Conservation (phyloP, 2,329 filamentous ascomycete species). For the Phyllosticta citrichinensis region DNA sequence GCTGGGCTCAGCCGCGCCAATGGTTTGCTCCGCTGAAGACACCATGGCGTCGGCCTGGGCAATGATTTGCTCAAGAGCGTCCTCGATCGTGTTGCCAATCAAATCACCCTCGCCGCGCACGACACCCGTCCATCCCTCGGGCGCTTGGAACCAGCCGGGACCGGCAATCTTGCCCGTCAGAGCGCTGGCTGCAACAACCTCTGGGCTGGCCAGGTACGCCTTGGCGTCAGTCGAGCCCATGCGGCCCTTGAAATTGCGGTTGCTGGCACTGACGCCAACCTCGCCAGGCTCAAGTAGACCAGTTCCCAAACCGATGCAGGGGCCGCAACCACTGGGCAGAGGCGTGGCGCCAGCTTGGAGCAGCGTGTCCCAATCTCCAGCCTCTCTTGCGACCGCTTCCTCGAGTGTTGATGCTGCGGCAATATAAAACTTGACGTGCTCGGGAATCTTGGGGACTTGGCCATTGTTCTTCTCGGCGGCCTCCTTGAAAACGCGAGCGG, state of each 20-base stretch:
- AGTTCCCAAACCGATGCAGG: conserved; percentile 75
- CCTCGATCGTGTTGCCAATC: conserved; percentile 52
- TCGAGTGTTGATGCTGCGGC: conserved; percentile 74
- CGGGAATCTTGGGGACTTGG: conserved; percentile 57
- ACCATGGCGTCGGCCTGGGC: conserved; percentile 57
- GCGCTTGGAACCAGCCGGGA: conserved; percentile 67
- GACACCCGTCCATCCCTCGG: conserved; percentile 57
- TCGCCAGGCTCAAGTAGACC: conserved; percentile 79
- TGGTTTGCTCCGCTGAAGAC: conserved; percentile 40
- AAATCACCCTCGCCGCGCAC: conserved; percentile 64
- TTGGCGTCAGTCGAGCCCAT: conserved; percentile 75
- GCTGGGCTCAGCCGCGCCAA: conserved; percentile 22
- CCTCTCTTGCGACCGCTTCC: conserved; percentile 65
- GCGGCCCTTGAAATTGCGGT: conserved; percentile 84
- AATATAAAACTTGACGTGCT: conserved; percentile 77
- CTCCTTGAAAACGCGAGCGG: conserved; percentile 76
- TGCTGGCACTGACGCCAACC: conserved; percentile 71
- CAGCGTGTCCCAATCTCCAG: conserved; percentile 77
- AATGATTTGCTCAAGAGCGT: conserved; percentile 63
- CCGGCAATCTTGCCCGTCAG: conserved; percentile 62
- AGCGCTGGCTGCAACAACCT: conserved; percentile 86
- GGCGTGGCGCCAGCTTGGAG: conserved; percentile 67
- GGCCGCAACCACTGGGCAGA: conserved; percentile 65
- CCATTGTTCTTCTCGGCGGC: conserved; percentile 53
- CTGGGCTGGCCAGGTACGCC: conserved; percentile 79